Percentiles rank a stretch among this genome's conserved stretches.
Evolutionary conservation across 768 basidiomycete genomes (phyloP).

Genomic region (Vararia minispora): DNA sequence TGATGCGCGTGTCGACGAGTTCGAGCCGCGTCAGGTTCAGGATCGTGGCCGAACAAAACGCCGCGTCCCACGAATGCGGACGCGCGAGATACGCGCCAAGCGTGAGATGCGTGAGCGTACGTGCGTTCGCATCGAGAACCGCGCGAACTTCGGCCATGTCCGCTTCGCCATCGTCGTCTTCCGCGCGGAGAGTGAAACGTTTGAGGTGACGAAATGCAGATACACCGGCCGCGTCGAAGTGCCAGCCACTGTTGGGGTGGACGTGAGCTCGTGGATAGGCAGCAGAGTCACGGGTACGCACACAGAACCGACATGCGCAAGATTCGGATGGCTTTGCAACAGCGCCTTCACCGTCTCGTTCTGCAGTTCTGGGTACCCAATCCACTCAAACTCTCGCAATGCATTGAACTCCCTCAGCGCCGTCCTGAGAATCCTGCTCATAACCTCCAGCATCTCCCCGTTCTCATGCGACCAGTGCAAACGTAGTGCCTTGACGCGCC

Average conservation of each 20-base stretch:
- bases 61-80: conserved; percentile 55
- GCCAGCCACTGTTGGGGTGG: conserved; percentile 40
- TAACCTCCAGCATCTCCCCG: conserved; percentile 53
- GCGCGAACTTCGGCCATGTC: conserved; percentile 58
- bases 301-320: conserved; percentile 51
- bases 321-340: conserved; percentile 38
- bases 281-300: conserved; percentile 17
- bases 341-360: conserved; percentile 56
- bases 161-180: conserved; percentile 62
- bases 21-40: conserved; percentile 59
- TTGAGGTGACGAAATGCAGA: conserved; percentile 48
- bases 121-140: conserved; percentile 49
- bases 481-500: conserved; percentile 44
- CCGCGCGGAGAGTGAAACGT: conserved; percentile 58
- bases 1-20: conserved; percentile 60
- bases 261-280: background rate
- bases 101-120: conserved; percentile 47
- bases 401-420: conserved; percentile 53
- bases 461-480: conserved; percentile 65
- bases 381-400: conserved; percentile 60
- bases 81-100: conserved; percentile 61
- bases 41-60: conserved; percentile 52
- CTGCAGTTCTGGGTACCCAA: conserved; percentile 62
- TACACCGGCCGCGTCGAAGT: conserved; percentile 62
- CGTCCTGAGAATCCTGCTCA: conserved; percentile 51